Percentiles rank a stretch among this genome's conserved stretches.
phyloP scores from a whole-genome alignment of 306 rosid species.

The Dryas drummondii region DNA sequence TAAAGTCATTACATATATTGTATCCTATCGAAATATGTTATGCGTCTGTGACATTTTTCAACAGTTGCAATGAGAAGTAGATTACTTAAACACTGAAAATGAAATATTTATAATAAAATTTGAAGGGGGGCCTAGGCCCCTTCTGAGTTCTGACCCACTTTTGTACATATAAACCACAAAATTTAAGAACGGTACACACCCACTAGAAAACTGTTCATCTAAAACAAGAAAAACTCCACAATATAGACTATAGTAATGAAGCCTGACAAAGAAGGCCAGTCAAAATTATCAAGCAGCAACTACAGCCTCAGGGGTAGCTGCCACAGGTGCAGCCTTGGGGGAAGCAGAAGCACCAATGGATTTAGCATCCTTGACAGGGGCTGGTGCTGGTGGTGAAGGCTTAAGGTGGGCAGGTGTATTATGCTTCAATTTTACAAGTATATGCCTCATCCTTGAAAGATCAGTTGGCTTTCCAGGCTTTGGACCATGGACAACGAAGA shows the following conservation, averaged over 20 bases:
- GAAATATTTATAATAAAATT: not conserved
- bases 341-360: slow-evolving; percentile 4
- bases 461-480: slow-evolving; percentile 52
- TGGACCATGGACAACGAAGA: slow-evolving; percentile 38
- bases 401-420: slow-evolving; percentile 40
- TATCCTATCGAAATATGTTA: too few relatives aligned
- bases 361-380: slow-evolving; percentile 17
- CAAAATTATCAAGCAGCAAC: slow-evolving; percentile 26
- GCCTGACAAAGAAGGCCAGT: not conserved
- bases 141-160: not conserved
- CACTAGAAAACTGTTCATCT: not conserved
- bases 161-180: slow-evolving; percentile 13
- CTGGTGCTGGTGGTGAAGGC: slow-evolving; percentile 25
- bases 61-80: too few relatives aligned
- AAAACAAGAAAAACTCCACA: slow-evolving; percentile 3
- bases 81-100: too few relatives aligned
- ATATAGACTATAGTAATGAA: not conserved
- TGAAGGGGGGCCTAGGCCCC: not conserved
- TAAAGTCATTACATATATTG: too few relatives aligned
- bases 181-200: not conserved
- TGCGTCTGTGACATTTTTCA: too few relatives aligned
- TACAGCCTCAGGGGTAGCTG: slow-evolving; percentile 21
- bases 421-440: slow-evolving; percentile 45
- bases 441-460: slow-evolving; percentile 48
- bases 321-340: slow-evolving; percentile 1